Conservation (phyloP, 179 eudicot species). For the Heliamphora pulchella region DNA sequence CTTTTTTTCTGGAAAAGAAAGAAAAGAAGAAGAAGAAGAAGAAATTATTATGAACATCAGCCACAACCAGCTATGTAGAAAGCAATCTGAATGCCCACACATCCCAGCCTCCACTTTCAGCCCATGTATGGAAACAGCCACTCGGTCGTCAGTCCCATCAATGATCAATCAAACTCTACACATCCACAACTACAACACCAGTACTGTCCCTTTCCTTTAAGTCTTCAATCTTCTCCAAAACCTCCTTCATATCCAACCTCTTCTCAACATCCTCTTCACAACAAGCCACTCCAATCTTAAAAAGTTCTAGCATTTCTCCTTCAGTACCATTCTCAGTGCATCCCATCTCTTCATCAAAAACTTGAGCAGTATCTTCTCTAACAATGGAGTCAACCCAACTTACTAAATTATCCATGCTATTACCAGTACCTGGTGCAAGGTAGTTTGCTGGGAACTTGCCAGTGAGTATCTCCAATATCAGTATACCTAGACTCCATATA, state of each 20-base stretch:
- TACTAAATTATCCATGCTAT: constrained; percentile 27
- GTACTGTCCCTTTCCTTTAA: constrained; percentile 30
- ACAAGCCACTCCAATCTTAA: constrained; percentile 63
- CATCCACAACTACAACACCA: not conserved
- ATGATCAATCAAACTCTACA: not conserved
- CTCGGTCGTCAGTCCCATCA: not conserved
- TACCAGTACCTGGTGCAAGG: constrained; percentile 29
- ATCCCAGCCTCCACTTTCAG: not conserved
- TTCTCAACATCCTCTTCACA: constrained; percentile 56
- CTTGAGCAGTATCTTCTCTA: constrained; percentile 27
- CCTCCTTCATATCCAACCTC: constrained; percentile 61
- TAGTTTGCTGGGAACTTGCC: constrained; percentile 63
- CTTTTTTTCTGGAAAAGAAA: not conserved
- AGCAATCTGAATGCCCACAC: constrained; percentile 1
- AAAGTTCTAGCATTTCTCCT: constrained; percentile 49
- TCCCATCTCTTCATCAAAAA: constrained; percentile 62
- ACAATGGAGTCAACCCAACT: constrained; percentile 50
- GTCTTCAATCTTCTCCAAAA: constrained; percentile 48
- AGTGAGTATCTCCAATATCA: constrained; percentile 58
- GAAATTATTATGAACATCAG: not conserved
- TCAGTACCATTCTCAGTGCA: constrained; percentile 19
- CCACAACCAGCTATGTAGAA: not conserved
- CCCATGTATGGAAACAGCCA: not conserved
- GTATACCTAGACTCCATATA: constrained; percentile 76
- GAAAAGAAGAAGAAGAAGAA: not conserved